Base-by-base conservation (phyloP, 148 eudicot species). In the Dianthus caryophyllus region DNA sequence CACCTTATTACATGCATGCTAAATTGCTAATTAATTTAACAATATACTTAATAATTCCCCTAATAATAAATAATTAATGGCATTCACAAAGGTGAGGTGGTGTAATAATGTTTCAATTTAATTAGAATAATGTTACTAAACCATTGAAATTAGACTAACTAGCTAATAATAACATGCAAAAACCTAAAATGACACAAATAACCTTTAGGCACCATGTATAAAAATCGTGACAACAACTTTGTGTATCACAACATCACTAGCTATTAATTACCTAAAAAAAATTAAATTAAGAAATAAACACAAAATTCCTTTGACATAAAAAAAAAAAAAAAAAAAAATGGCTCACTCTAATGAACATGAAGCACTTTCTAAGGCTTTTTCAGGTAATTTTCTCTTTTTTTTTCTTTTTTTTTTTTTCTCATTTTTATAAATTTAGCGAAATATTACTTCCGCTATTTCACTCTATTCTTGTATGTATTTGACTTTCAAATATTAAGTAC, bases 361-460 rank as follows among this genome's bases (percentile, higher is more conserved):
- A 68, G 74, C 71, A 74, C 73, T 88, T 51, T 66, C 82, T 52
- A 82, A 78, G 56, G 90, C 95, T 56, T 88, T 88, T 71, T 78
- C 95, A 88, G 95, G 90, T 87, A 64, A 1, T 24, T 59, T n/a
- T 33, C 47, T 48, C 29, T 56, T 25, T 21, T 66, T 18, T 43
- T 44, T 52, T 16, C 24, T 39, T 49, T 16, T 9, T 10, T 0
- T 39, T 17, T 55, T 30, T 10, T 46, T 15, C 31, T 15, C 8
- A 3, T 2, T 49, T 6, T 50, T 54, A 9, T 54, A 20, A 20
- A 12, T 24, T 24, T 54, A 8, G 13, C 16, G 12, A 12, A 54
- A 24, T 54, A 9, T 54, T 9, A 47, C 8, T 3, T 33, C n/a
- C n/a, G n/a, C n/a, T n/a, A n/a, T n/a, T n/a, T n/a, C n/a, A n/a